Conservation (phyloP, 345 rosid genomes). For the Cardamine chenopodiifolia region DNA sequence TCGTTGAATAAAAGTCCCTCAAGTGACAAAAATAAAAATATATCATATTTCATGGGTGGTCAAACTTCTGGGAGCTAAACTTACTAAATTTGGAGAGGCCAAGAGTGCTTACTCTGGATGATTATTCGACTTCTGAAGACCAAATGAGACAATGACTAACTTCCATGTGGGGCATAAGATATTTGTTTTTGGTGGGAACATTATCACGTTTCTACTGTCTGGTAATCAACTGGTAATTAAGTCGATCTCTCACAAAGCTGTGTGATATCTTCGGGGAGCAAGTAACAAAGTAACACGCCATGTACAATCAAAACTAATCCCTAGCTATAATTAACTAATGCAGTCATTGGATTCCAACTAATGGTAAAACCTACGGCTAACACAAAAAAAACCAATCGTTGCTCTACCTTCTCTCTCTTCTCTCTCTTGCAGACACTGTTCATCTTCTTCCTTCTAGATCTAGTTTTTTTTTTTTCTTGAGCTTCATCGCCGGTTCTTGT, state of each 20-base stretch:
- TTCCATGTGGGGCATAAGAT: not conserved
- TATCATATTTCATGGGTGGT: not conserved
- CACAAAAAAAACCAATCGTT: no score
- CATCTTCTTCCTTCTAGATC: no score
- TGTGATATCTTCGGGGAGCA: not conserved
- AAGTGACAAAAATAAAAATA: not conserved
- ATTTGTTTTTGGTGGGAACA: not conserved
- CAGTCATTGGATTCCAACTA: conserved; percentile 37
- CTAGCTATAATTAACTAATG: not conserved
- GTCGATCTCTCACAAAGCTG: no score
- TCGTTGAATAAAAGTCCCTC: not conserved
- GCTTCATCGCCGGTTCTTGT: no score
- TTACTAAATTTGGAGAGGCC: not conserved
- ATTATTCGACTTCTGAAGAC: not conserved
- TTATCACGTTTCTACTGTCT: not conserved
- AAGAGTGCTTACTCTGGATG: not conserved
- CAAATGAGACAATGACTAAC: not conserved
- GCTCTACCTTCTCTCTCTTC: no score
- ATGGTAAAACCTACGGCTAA: no score
- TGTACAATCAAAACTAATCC: not conserved
- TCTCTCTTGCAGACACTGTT: no score
- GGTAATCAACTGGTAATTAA: no score
- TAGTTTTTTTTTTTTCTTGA: no score
- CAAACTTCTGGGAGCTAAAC: not conserved
- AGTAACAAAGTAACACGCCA: not conserved